Evolutionary conservation across 1,284 basidiomycete genomes (phyloP).

Genomic region (Trichosporon coremiiforme): DNA sequence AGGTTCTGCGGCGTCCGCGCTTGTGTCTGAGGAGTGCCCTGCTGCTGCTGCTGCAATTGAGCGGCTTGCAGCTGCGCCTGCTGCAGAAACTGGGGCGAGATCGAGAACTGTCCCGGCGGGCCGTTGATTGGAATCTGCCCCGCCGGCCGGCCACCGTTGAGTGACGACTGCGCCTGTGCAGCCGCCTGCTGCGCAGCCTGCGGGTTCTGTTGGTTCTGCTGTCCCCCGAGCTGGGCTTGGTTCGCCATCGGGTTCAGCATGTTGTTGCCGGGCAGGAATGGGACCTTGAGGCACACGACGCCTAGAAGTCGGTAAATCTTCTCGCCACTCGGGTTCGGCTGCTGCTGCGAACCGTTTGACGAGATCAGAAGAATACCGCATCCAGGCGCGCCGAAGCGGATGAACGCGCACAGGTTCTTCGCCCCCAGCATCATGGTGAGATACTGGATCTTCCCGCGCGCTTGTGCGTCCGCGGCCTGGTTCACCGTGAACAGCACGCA

Average conservation of each 20-base stretch:
- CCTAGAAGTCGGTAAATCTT: conserved; percentile 31
- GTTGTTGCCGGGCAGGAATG: conserved; percentile 17
- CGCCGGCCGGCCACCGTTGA: conserved; percentile 16
- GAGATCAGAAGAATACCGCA: conserved; percentile 35
- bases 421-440: conserved; percentile 28
- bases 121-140: neutral
- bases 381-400: conserved; percentile 34
- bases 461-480: conserved; percentile 18
- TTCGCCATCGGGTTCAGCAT: conserved; percentile 15
- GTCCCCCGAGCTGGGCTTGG: conserved; percentile 9
- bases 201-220: conserved; percentile 19
- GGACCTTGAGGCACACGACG: conserved; percentile 33
- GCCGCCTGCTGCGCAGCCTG: conserved; percentile 2
- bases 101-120: neutral
- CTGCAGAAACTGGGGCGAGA: conserved; percentile 23
- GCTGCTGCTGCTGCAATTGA: conserved; percentile 23
- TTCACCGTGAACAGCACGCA: conserved; percentile 31
- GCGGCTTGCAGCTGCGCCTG: conserved; percentile 24
- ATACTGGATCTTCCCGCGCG: conserved; percentile 28
- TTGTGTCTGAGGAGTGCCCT: conserved; percentile 17
- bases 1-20: conserved; percentile 15
- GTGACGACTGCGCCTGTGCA: conserved; percentile 6
- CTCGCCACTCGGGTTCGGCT: conserved; percentile 22
- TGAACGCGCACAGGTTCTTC: conserved; percentile 31
- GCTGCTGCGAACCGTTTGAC: conserved; percentile 19